Percentiles rank a stretch among this genome's conserved stretches.
Evolutionary conservation across 225 moss, liverwort and hornwort species (phyloP).

Genomic region (Bryum argenteum): DNA sequence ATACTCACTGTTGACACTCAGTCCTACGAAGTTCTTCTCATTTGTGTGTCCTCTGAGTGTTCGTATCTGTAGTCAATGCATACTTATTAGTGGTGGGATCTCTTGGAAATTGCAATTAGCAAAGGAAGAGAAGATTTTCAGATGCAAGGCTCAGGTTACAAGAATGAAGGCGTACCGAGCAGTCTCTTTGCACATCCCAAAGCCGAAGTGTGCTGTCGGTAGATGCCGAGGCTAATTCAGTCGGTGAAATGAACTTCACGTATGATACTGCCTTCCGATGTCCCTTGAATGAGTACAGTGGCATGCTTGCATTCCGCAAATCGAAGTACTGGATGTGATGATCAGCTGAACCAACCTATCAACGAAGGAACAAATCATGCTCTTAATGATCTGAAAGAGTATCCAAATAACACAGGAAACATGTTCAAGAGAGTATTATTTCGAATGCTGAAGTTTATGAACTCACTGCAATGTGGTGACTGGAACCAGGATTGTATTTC

Average conservation of each 20-base stretch:
- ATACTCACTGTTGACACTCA: constrained; percentile 77
- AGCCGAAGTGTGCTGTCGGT: constrained; percentile 86
- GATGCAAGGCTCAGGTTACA: no score
- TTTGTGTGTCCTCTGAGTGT: constrained; percentile 81
- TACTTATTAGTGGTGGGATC: no score
- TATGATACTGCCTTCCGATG: constrained; percentile 85
- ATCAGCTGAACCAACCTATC: constrained; percentile 83
- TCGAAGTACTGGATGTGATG: constrained; percentile 79
- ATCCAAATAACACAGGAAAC: no score
- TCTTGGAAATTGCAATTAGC: no score
- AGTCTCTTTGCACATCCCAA: constrained; percentile 81
- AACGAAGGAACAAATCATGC: neutral
- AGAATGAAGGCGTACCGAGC: constrained; percentile 42
- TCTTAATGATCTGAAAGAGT: no score
- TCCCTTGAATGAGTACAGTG: constrained; percentile 67
- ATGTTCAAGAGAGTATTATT: no score
- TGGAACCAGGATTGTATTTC: constrained; percentile 84
- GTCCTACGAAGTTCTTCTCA: constrained; percentile 86
- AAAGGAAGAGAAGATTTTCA: no score
- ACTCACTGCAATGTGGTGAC: constrained; percentile 76
- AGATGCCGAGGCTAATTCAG: constrained; percentile 82
- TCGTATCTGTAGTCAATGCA: constrained; percentile 53
- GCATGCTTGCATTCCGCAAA: constrained; percentile 56
- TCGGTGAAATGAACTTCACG: constrained; percentile 80
- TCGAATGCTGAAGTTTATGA: neutral